Evolutionary conservation across 1,139 yeast species (phyloP), one percentile per base, ranked within the genome.

Genomic region (Candida sp.): DNA sequence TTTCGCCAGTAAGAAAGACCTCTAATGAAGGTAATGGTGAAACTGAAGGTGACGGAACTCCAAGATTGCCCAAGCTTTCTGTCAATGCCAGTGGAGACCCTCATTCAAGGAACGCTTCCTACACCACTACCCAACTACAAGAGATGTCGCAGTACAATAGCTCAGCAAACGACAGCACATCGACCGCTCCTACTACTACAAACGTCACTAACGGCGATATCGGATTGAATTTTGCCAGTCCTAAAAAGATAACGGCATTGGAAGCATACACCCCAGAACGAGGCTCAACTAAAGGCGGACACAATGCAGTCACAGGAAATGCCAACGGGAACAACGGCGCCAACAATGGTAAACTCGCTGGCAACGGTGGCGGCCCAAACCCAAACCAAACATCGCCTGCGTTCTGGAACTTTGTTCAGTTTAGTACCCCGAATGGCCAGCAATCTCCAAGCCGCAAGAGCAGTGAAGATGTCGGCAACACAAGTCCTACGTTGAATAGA

Each of bases 191-290:
- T 11, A 40, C 41, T 8, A 41, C 47, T 7, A 31, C 48, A 32
- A 40, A 41, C 11, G 40, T 49, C 12, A 42, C 53, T 6, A 44
- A 42, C 31, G 63, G 73, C 38, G 73, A 73, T 61, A 61, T 75
- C 44, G 72, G 68, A 12, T 64, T 76, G 54, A 74, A 73, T 8
- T 78, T 75, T 58, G 72, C 78, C 2, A 73, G 81, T 54, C 83
- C 84, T 6, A 86, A 83, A 61, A 83, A 83, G 49, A 78, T 84
- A 17, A 76, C 83, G 30, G 90, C 90, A 6, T 72, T 86, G 54
- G 96, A 88, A 65, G 94, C 96, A 1, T 88, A 86, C 60, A 89
- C 96, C 0, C 96, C 96, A 1, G 96, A 88, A 59, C 70, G 96
- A 46, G 94, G 94, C 1, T 77, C 83, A 9, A 47, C 32, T 12